Evolutionary conservation across 2,329 filamentous ascomycete genomes (phyloP), one percentile per base, ranked within the genome.

Genomic region (Stylonectria norvegica): DNA sequence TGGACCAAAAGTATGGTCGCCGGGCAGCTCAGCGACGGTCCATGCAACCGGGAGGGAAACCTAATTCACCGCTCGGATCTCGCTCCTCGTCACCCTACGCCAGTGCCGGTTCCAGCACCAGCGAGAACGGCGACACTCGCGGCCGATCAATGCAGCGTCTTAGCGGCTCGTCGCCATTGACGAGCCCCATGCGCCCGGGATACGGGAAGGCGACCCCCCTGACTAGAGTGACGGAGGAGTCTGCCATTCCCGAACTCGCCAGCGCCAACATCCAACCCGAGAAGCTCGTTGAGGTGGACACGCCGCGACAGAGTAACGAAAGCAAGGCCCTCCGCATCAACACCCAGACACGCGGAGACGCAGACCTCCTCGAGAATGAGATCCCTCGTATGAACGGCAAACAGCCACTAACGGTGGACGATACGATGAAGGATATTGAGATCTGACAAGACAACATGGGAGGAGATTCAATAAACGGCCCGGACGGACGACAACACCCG

Each of bases 1-100:
- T 86, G 68, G 93, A 98, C 62, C 91, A 97, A 64, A 97, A 95
- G 70, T 86, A 93, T 63, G 91, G 91, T 34, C 77, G 93, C 44
- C 71, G 75, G 22, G 63, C 64, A 28, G 66, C 65, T 37, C 76
- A 77, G 62, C 73, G 80, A 44, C 75, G 66, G 48, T 82, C 79
- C 2, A 67, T 68, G 52, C 66, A 70, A 3, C 56, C 63, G 10
- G 38, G 37, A 18, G 42, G 46, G 19, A 71, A 69, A 52, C 52
- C 62, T 23, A 63, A 61, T 18, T 76, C 75, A 9, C 71, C 71
- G 10, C 66, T 68, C 29, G 71, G 64, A 45, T 69, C 73, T 42
- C 71, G 66, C 44, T 70, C 74, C 11, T 70, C 63, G 32, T 81
- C 77, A 3, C 79, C 80, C 5, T 90, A 90, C 59, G 72, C 75